phyloP scores from a whole-genome alignment of 352 stramenopile species.

The Globisporangium spinosum region DNA sequence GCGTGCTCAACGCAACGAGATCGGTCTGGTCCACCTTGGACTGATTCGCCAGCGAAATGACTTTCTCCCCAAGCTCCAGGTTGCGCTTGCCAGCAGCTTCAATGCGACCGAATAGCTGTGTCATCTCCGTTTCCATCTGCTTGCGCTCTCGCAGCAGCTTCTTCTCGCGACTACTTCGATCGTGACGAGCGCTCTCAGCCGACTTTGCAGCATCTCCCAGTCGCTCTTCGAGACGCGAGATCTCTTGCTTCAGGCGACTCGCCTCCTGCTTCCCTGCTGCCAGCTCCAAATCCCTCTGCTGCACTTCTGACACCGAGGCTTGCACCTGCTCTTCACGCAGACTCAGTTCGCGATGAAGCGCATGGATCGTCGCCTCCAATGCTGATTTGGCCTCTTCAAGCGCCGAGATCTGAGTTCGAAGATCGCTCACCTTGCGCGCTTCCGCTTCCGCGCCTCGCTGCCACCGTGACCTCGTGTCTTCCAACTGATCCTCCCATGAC shows the following conservation, averaged over 20 bases:
- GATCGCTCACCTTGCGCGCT: constrained; percentile 36
- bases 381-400: constrained; percentile 35
- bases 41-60: constrained; percentile 50
- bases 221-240: constrained; percentile 27
- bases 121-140: constrained; percentile 49
- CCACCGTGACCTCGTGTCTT: constrained; percentile 33
- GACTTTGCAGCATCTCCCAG: constrained; percentile 27
- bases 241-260: constrained; percentile 19
- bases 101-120: constrained; percentile 48
- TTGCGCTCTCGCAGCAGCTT: constrained; percentile 59
- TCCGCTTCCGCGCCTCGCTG: constrained; percentile 34
- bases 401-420: constrained; percentile 33
- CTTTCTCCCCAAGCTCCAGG: constrained; percentile 54
- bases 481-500: constrained; percentile 33
- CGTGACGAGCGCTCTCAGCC: constrained; percentile 30
- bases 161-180: constrained; percentile 42
- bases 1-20: constrained; percentile 48
- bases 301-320: constrained; percentile 17
- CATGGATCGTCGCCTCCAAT: constrained; percentile 24
- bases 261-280: constrained; percentile 12
- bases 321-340: constrained; percentile 27
- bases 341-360: constrained; percentile 26
- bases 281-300: constrained; percentile 31
- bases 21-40: constrained; percentile 60
- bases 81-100: constrained; percentile 51